Conservation (phyloP, 257 asterid genomes). For the Salvia hispanica region DNA sequence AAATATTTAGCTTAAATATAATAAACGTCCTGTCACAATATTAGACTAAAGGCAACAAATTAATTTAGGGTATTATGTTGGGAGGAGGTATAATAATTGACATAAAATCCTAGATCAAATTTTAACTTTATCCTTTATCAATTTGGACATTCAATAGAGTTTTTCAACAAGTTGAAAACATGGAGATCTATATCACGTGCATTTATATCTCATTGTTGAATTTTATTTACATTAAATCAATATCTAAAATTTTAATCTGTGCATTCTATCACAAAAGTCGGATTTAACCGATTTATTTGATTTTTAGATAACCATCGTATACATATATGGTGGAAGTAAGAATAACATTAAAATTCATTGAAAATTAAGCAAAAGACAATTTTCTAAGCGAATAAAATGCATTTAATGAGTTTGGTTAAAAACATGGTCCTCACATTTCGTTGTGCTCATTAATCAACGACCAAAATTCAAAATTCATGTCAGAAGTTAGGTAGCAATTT, state of each 20-base stretch:
- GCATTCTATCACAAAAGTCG: background rate
- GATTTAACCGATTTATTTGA: background rate
- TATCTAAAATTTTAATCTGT: background rate
- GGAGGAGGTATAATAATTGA: background rate
- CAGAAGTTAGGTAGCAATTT: background rate
- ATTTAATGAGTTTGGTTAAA: background rate
- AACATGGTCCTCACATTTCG: background rate
- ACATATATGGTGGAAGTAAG: background rate
- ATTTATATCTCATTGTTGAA: background rate
- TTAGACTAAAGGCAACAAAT: background rate
- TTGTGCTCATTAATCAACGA: background rate
- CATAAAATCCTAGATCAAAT: background rate
- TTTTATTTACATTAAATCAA: background rate
- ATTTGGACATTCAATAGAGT: background rate
- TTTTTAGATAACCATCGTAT: background rate
- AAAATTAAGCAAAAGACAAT: background rate
- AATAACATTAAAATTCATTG: background rate
- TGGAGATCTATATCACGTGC: background rate
- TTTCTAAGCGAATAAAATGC: background rate
- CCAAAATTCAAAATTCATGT: background rate
- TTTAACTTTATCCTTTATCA: background rate
- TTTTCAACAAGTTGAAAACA: slow-evolving; percentile 3
- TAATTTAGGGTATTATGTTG: background rate
- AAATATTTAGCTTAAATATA: background rate
- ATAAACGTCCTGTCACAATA: background rate